Conservation (phyloP, 495 filamentous ascomycete genomes). For the Penicillium crystallinum region DNA sequence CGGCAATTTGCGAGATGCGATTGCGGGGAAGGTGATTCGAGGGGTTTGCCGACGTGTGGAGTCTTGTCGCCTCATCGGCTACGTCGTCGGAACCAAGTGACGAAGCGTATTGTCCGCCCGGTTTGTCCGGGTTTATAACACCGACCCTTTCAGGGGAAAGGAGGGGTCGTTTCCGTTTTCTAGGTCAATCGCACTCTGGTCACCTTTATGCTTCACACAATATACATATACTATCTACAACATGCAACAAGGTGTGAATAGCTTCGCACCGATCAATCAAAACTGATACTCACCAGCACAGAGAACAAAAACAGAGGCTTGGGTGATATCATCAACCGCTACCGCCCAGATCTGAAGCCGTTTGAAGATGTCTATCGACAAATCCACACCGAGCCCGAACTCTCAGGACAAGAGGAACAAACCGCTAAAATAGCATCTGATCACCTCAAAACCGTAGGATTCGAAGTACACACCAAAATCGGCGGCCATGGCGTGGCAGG, state of each 20-base stretch:
- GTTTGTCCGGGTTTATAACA: background rate
- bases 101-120: background rate
- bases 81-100: background rate
- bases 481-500: slow-evolving; percentile 54
- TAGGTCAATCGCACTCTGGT: too few species aligned
- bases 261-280: background rate
- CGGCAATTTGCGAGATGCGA: background rate
- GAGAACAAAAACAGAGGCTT: background rate
- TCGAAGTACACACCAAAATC: slow-evolving; percentile 44
- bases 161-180: background rate
- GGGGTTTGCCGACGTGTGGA: background rate
- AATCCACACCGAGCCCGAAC: slow-evolving; percentile 47
- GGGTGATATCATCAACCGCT: slow-evolving; percentile 6
- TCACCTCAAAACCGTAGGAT: slow-evolving; percentile 35
- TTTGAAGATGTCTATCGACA: slow-evolving; percentile 45
- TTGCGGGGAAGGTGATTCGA: background rate
- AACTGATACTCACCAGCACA: background rate
- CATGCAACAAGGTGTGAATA: slow-evolving; percentile 1
- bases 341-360: slow-evolving; percentile 28
- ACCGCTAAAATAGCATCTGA: slow-evolving; percentile 38
- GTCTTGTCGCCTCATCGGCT: background rate
- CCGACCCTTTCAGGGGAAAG: too few species aligned
- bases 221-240: too few species aligned
- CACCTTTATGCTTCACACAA: too few species aligned
- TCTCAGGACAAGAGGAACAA: slow-evolving; percentile 44